Evolutionary conservation across 1,139 yeast genomes (phyloP), one percentile per base, ranked within the genome.

Genomic region (Debaryomyces subglobosus): DNA sequence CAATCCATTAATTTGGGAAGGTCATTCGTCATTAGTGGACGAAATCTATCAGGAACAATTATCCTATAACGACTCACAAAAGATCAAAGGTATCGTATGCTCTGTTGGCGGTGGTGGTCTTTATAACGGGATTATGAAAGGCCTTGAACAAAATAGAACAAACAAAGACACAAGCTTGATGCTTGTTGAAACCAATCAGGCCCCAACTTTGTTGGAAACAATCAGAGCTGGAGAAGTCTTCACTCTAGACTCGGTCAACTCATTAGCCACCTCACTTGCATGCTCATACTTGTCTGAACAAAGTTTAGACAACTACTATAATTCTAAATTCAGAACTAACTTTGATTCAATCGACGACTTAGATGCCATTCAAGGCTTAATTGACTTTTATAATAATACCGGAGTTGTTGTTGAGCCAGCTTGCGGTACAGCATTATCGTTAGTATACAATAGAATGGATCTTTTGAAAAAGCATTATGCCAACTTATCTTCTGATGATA

Each of bases 61-160:
- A 8, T 45, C 60, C 0, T 45, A 45, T 2, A 53, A 55, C 0
- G 67, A 63, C 5, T 36, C 44, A 9, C 9, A 40, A 3, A 61
- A 63, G 10, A 55, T 72, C 6, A 67, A 61, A 45, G 77, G 73
- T 0, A 59, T 73, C 5, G 75, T 71, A 5, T 72, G 77, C 52
- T 70, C 76, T 21, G 70, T 72, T 13, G 79, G 79, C 15, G 79
- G 79, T 1, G 78, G 78, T 1, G 77, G 77, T 0, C 60, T 74
- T 24, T 72, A 72, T 58, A 71, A 71, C 50, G 79, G 78, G 4
- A 55, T 73, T 5, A 59, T 63, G 44, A 54, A 59, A 23, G 79
- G 78, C 2, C 56, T 72, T 33, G 44, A 60, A 30, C 53, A 58
- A 36, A 59, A 64, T 42, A 49, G 48, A 12, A 47, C 56, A 3